Percentiles rank a stretch among this genome's conserved stretches.
These are phyloP conservation scores for Blastocrithidia nonstop DNA, from an alignment of 208 protist genomes.

Conservation along the genomic window DNA sequence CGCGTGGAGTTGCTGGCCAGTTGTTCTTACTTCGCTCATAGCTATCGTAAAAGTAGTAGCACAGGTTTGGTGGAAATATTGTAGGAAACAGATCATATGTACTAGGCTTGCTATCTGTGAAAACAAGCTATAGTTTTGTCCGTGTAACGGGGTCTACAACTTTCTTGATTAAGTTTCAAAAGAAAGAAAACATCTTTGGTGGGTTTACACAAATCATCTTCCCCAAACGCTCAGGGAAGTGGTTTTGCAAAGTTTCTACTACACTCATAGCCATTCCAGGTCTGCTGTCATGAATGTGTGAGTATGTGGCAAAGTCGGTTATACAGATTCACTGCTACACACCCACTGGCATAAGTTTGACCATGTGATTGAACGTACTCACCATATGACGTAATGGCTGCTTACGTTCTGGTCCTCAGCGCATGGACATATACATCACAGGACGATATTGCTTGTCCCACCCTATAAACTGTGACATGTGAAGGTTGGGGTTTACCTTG, in stretches of 20 bases:
- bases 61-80: constrained; percentile 37
- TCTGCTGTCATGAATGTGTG: constrained; percentile 49
- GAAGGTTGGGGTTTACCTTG: constrained; percentile 38
- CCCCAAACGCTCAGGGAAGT: constrained; percentile 76
- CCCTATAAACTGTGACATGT: constrained; percentile 69
- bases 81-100: constrained; percentile 37
- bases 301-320: constrained; percentile 78
- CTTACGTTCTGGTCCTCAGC: constrained; percentile 59
- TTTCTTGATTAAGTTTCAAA: constrained; percentile 57
- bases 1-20: constrained; percentile 16
- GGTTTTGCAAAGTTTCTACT: constrained; percentile 49
- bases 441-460: constrained; percentile 63
- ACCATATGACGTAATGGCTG: constrained; percentile 59
- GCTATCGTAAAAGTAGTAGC: constrained; percentile 44
- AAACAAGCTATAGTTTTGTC: constrained; percentile 62
- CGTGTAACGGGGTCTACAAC: constrained; percentile 67
- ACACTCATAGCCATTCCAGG: constrained; percentile 44
- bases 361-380: constrained; percentile 46
- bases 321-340: constrained; percentile 76
- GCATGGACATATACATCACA: constrained; percentile 76
- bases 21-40: constrained; percentile 56
- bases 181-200: constrained; percentile 50
- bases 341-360: constrained; percentile 58
- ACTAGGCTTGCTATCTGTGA: constrained; percentile 41
- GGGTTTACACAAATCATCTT: constrained; percentile 73